Conservation (phyloP, 2,329 filamentous ascomycete species). For the Fusarium udum region DNA sequence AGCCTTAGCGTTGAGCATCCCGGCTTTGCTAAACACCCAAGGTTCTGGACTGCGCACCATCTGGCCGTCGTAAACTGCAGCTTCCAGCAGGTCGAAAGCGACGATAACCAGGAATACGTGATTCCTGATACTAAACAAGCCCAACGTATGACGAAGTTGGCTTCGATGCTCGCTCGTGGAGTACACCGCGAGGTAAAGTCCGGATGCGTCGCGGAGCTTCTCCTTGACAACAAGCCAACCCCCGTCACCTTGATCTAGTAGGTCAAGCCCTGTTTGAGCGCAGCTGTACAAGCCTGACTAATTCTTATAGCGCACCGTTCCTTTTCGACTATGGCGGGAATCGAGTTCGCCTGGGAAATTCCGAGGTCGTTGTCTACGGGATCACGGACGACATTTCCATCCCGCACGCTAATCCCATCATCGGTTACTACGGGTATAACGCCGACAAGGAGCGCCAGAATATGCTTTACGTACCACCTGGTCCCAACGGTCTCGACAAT, state of each 20-base stretch:
- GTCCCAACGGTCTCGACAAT: rapidly evolving
- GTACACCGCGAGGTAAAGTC: not conserved
- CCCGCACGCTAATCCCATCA: not conserved
- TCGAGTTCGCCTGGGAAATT: not conserved
- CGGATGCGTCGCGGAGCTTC: not conserved
- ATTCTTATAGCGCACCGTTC: not conserved
- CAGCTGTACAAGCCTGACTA: not conserved
- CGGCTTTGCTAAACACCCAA: not conserved
- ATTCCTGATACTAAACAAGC: not conserved
- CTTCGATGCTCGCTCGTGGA: not conserved
- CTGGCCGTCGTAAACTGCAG: not conserved
- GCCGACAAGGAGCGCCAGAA: not conserved
- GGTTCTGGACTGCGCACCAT: not conserved
- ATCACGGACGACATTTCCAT: not conserved
- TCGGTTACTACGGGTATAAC: not conserved
- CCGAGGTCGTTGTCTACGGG: rapidly evolving
- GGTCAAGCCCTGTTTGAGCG: not conserved
- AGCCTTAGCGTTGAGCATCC: not conserved
- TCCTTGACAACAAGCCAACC: not conserved
- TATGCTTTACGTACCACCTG: not conserved
- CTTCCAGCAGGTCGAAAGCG: not conserved
- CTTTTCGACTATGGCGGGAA: not conserved
- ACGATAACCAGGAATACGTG: not conserved
- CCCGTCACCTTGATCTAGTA: not conserved
- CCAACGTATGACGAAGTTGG: rapidly evolving